These are phyloP conservation scores for Pseudoscleropodium purum DNA, from an alignment of 225 moss, liverwort and hornwort species.

Conservation along the genomic window DNA sequence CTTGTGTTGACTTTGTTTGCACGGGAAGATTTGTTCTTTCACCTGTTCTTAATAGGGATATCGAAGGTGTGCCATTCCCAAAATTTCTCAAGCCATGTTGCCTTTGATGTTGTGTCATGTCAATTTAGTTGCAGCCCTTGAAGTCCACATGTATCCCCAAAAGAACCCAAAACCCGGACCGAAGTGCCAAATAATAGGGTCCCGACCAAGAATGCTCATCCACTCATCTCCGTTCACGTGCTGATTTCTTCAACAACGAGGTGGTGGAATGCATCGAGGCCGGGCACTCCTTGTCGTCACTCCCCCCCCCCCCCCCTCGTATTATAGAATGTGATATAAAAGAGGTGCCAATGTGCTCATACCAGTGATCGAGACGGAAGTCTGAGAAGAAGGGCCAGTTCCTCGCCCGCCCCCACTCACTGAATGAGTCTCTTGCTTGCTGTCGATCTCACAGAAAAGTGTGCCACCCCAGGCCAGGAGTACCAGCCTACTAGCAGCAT, in stretches of 20 bases:
- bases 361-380: background rate
- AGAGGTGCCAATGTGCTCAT: background rate
- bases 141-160: too few relatives aligned
- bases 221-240: background rate
- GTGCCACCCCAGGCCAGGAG: background rate
- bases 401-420: background rate
- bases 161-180: too few relatives aligned
- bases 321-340: background rate
- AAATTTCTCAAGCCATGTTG: too few relatives aligned
- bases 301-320: background rate
- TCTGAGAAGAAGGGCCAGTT: background rate
- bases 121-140: too few relatives aligned
- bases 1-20: too few relatives aligned
- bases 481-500: background rate
- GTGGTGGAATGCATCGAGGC: background rate
- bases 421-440: background rate
- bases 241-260: background rate
- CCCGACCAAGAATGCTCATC: background rate
- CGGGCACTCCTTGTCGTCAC: background rate
- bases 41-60: fast-evolving
- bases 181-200: background rate
- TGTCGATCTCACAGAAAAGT: background rate
- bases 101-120: too few relatives aligned
- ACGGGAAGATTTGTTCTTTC: too few relatives aligned
- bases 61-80: fast-evolving